These are phyloP conservation scores for Fusarium pseudonygamai DNA, from an alignment of 2,329 filamentous ascomycete genomes.

Conservation along the genomic window DNA sequence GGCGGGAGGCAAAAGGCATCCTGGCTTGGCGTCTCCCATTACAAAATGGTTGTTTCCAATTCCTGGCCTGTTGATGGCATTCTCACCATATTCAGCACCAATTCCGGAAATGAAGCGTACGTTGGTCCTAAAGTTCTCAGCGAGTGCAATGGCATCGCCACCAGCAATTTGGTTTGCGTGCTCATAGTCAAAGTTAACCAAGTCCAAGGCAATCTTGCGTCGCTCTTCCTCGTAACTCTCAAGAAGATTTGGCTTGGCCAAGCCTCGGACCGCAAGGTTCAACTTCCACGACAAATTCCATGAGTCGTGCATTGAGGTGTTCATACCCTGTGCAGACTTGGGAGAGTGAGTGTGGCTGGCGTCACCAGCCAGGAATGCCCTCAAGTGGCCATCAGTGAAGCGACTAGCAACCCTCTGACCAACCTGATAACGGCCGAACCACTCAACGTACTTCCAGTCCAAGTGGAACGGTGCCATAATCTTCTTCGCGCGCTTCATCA, in stretches of 20 bases:
- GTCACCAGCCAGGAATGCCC: constrained; percentile 76
- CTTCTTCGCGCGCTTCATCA: constrained; percentile 72
- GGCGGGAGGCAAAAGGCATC: constrained; percentile 70
- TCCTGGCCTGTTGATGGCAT: constrained; percentile 57
- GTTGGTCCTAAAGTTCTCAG: constrained; percentile 75
- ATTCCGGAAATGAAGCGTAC: constrained; percentile 79
- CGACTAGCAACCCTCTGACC: constrained; percentile 75
- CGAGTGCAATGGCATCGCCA: constrained; percentile 70
- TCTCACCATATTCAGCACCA: constrained; percentile 69
- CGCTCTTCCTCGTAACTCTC: constrained; percentile 71
- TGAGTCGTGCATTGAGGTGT: constrained; percentile 68
- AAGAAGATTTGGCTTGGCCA: constrained; percentile 64
- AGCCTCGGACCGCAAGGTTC: constrained; percentile 63
- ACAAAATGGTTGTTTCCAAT: constrained; percentile 50
- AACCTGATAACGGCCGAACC: constrained; percentile 78
- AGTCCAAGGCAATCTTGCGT: constrained; percentile 67
- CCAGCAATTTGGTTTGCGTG: constrained; percentile 67
- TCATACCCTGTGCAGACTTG: constrained; percentile 76
- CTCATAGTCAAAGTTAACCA: constrained; percentile 68
- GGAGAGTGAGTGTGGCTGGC: constrained; percentile 78
- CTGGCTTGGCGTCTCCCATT: constrained; percentile 61
- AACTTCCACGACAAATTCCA: constrained; percentile 68
- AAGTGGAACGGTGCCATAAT: constrained; percentile 68
- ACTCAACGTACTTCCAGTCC: constrained; percentile 69
- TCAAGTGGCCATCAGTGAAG: constrained; percentile 69